Percentiles rank a stretch among this genome's conserved stretches.
phyloP scores from a whole-genome alignment of 345 rosid species.

The Dovyalis caffra region DNA sequence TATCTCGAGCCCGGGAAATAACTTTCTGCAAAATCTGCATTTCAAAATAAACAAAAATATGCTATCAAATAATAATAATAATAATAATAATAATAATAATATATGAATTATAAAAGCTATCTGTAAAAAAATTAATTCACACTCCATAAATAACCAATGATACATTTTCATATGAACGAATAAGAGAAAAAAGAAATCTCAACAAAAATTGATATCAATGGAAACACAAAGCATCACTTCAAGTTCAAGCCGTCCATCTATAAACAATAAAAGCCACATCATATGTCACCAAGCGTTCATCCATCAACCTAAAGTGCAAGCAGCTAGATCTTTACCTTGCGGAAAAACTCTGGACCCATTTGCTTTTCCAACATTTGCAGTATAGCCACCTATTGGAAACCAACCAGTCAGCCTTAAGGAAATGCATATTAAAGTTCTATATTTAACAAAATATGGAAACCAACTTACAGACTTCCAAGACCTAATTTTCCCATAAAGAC shows the following conservation, averaged over 20 bases:
- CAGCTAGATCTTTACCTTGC: conserved; percentile 56
- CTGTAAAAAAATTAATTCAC: conserved; percentile 1
- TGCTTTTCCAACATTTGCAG: conserved; percentile 99
- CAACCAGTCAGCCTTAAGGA: conserved; percentile 18
- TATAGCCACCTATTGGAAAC: conserved; percentile 66
- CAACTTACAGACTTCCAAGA: conserved; percentile 96
- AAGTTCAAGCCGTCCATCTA: background rate
- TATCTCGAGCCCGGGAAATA: conserved; percentile 67
- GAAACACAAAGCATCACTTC: background rate
- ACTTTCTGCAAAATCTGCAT: conserved; percentile 89
- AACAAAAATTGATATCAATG: background rate
- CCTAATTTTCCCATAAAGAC: conserved; percentile 84
- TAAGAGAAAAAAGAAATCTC: no score
- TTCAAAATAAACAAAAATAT: conserved; percentile 9
- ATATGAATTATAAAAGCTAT: no score
- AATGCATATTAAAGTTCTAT: background rate
- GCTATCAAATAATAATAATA: no score
- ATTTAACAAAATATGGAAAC: conserved; percentile 9
- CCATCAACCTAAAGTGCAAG: conserved; percentile 10
- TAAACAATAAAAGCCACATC: background rate
- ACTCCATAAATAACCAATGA: conserved; percentile 3
- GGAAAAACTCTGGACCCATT: conserved; percentile 96
- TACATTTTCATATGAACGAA: no score
- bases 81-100: no score
- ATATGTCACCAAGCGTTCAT: background rate